These are phyloP conservation scores for Fusarium buxicola DNA, from an alignment of 2,329 filamentous ascomycete species.

Conservation along the genomic window DNA sequence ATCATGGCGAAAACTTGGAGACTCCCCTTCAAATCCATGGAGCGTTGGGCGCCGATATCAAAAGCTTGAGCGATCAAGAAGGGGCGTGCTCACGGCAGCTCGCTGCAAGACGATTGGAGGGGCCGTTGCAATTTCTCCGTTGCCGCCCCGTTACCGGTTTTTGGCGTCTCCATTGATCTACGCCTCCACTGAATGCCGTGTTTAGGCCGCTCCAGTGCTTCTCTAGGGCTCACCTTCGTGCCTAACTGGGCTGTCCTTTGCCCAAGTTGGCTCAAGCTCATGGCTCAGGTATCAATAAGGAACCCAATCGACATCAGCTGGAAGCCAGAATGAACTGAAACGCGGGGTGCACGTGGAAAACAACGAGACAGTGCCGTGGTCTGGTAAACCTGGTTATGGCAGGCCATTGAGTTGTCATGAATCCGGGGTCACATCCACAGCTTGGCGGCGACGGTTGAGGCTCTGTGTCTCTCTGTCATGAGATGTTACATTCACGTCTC, in stretches of 20 bases:
- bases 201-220: constrained; percentile 16
- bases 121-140: constrained; percentile 13
- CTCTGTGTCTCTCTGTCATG: constrained; percentile 16
- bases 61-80: constrained; percentile 11
- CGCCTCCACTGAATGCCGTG: constrained; percentile 38
- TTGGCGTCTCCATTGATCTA: constrained; percentile 37
- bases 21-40: constrained; percentile 1
- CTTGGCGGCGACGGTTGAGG: constrained; percentile 25
- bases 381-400: constrained; percentile 14
- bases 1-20: constrained; percentile 2
- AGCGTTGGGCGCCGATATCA: constrained; percentile 20
- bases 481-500: background rate
- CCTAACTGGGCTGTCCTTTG: constrained; percentile 34
- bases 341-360: constrained; percentile 40
- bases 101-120: constrained; percentile 16
- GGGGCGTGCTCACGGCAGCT: constrained; percentile 6
- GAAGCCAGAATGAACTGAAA: constrained; percentile 29
- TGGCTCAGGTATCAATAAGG: constrained; percentile 36
- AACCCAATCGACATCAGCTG: constrained; percentile 31
- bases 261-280: constrained; percentile 24
- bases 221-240: constrained; percentile 26
- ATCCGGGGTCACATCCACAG: constrained; percentile 22
- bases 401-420: constrained; percentile 11
- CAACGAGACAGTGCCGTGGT: constrained; percentile 12
- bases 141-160: constrained; percentile 9